Conservation (phyloP, 2,329 filamentous ascomycete genomes). For the Colletotrichum siamense region DNA sequence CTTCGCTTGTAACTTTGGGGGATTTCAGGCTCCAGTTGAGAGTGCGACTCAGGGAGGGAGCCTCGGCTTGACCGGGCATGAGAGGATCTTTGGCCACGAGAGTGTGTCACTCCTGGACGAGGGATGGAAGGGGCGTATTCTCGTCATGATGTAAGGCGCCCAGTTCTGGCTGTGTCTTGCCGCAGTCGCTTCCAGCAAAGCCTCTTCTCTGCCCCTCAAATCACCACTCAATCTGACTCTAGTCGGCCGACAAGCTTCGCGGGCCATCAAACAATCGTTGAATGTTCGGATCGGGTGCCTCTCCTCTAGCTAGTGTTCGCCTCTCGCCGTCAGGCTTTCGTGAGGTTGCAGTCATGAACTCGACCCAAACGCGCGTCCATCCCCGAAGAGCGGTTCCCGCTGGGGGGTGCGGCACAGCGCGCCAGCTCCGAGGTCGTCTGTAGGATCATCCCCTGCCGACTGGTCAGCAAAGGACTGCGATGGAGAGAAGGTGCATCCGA, state of each 20-base stretch:
- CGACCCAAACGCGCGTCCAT: not conserved
- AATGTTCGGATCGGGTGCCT: not conserved
- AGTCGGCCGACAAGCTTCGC: not conserved
- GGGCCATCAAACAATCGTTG: not conserved
- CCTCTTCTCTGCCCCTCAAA: not conserved
- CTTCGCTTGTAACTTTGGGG: not conserved
- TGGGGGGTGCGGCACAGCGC: not conserved
- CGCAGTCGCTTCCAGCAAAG: not conserved
- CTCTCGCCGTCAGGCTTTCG: not conserved
- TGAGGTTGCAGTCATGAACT: not conserved
- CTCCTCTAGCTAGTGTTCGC: not conserved
- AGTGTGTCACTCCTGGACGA: too few relatives aligned
- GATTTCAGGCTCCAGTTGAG: not conserved
- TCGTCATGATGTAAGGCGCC: not conserved
- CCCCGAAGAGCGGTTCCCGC: not conserved
- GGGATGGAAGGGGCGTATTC: not conserved
- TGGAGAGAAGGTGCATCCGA: not conserved
- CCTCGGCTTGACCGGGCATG: not conserved
- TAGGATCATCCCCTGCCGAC: not conserved
- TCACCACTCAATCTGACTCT: not conserved
- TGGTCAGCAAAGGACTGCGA: not conserved
- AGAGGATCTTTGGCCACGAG: not conserved
- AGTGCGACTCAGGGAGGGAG: not conserved
- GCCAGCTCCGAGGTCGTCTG: not conserved
- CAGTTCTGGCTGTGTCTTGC: rapidly evolving